These are phyloP conservation scores for Cadophora sp. DNA, from an alignment of 2,329 filamentous ascomycete species.

Conservation along the genomic window DNA sequence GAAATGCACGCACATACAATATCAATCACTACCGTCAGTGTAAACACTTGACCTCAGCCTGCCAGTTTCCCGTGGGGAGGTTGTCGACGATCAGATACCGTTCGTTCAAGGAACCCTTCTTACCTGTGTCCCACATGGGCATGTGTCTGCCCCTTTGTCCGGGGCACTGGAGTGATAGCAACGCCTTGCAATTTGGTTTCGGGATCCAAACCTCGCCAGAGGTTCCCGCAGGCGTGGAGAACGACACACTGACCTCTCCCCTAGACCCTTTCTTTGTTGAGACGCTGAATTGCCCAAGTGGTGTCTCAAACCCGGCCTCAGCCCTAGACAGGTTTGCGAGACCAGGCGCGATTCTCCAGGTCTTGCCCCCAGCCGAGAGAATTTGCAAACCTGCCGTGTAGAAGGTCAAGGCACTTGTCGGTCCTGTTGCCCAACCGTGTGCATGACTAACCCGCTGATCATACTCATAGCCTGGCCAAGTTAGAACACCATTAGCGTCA, in stretches of 20 bases:
- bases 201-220: too few species aligned
- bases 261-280: constrained; percentile 20
- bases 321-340: constrained; percentile 47
- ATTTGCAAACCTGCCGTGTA: constrained; percentile 41
- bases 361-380: constrained; percentile 31
- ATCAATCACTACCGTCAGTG: too few species aligned
- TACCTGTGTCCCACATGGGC: too few species aligned
- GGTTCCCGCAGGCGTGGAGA: too few species aligned
- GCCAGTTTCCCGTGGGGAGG: too few species aligned
- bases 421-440: constrained; percentile 43
- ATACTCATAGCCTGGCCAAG: constrained; percentile 45
- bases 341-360: constrained; percentile 42
- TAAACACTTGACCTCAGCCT: too few species aligned
- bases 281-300: constrained; percentile 31
- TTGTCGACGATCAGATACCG: too few species aligned
- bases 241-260: constrained; percentile 10
- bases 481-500: constrained; percentile 44
- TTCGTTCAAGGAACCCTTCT: too few species aligned
- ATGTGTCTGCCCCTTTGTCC: too few species aligned
- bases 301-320: constrained; percentile 48
- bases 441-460: constrained; percentile 45
- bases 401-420: constrained; percentile 37
- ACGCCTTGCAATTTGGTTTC: too few species aligned
- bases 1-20: too few species aligned
- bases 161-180: too few species aligned